These are phyloP conservation scores for Fusarium praegraminearum DNA, from an alignment of 2,329 filamentous ascomycete genomes.

Conservation along the genomic window DNA sequence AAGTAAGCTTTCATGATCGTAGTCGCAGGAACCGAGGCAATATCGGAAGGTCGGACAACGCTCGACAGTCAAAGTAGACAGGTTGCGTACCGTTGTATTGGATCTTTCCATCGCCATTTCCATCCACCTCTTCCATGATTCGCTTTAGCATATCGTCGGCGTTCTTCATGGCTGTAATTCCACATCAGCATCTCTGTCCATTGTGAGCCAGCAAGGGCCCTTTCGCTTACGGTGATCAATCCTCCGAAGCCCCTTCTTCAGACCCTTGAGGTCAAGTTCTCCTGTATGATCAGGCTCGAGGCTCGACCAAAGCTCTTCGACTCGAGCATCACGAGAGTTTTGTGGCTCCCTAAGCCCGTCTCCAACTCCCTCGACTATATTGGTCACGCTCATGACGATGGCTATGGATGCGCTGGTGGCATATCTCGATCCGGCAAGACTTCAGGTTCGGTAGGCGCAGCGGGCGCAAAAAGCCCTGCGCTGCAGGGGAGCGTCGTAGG, in stretches of 20 bases:
- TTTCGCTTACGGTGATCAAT: constrained; percentile 85
- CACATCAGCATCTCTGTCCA: constrained; percentile 42
- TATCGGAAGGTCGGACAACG: constrained; percentile 25
- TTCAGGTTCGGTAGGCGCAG: constrained; percentile 29
- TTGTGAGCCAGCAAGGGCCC: constrained; percentile 15
- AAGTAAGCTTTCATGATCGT: constrained; percentile 38
- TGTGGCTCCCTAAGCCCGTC: constrained; percentile 81
- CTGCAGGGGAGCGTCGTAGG: constrained; percentile 14
- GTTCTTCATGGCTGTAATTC: constrained; percentile 78
- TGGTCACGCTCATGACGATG: constrained; percentile 56
- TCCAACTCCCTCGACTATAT: constrained; percentile 64
- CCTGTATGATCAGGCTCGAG: constrained; percentile 82
- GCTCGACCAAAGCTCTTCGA: constrained; percentile 85
- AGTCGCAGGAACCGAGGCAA: constrained; percentile 27
- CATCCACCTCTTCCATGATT: constrained; percentile 86
- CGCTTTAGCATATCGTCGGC: constrained; percentile 86
- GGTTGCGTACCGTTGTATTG: constrained; percentile 81
- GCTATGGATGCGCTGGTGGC: constrained; percentile 44
- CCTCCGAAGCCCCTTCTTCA: constrained; percentile 85
- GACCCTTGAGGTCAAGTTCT: constrained; percentile 83
- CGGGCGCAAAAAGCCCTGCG: constrained; percentile 29
- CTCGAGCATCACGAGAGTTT: constrained; percentile 81
- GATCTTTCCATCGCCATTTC: constrained; percentile 88
- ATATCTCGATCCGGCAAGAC: constrained; percentile 50
- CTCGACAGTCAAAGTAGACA: constrained; percentile 25